These are phyloP conservation scores for Ceratobasidium sp. DNA, from an alignment of 1,284 basidiomycete species.

Conservation along the genomic window DNA sequence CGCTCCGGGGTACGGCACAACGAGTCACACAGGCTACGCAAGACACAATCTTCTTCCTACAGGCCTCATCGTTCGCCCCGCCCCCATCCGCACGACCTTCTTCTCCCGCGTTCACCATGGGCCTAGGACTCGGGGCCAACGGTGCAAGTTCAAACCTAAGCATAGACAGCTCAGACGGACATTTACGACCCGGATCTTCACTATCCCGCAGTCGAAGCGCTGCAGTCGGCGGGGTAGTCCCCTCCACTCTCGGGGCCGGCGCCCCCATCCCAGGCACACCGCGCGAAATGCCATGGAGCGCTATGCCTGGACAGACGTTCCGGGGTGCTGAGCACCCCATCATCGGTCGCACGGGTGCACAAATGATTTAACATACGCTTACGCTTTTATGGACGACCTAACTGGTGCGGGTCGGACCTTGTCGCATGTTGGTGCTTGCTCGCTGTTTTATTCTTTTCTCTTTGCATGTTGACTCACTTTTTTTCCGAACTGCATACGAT, in stretches of 20 bases:
- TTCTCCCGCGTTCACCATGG: slow-evolving; percentile 59
- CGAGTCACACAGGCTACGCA: slow-evolving; percentile 79
- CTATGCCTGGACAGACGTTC: slow-evolving; percentile 60
- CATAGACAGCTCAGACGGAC: slow-evolving; percentile 12
- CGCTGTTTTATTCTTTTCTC: not conserved
- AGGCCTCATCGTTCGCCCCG: slow-evolving; percentile 80
- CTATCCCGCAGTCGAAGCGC: slow-evolving; percentile 71
- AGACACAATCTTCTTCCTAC: slow-evolving; percentile 79
- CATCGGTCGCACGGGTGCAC: slow-evolving; percentile 38
- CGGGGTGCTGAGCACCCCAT: slow-evolving; percentile 39
- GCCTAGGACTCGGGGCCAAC: slow-evolving; percentile 46
- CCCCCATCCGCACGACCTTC: slow-evolving; percentile 65
- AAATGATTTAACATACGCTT: slow-evolving; percentile 33
- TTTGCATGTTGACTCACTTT: slow-evolving; percentile 30
- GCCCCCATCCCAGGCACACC: slow-evolving; percentile 49
- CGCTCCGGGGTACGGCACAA: slow-evolving; percentile 72
- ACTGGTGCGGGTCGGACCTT: not conserved
- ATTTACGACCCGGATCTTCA: slow-evolving; percentile 53
- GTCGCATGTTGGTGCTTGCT: slow-evolving; percentile 15
- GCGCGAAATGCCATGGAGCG: slow-evolving; percentile 64
- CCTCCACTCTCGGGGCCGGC: slow-evolving; percentile 52
- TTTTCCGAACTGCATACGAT: slow-evolving; percentile 31
- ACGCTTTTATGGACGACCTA: slow-evolving; percentile 4
- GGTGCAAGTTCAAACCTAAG: not conserved
- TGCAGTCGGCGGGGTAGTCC: slow-evolving; percentile 58